These are phyloP conservation scores for Stephania japonica DNA, from an alignment of 164 flowering plant genomes.

Conservation along the genomic window DNA sequence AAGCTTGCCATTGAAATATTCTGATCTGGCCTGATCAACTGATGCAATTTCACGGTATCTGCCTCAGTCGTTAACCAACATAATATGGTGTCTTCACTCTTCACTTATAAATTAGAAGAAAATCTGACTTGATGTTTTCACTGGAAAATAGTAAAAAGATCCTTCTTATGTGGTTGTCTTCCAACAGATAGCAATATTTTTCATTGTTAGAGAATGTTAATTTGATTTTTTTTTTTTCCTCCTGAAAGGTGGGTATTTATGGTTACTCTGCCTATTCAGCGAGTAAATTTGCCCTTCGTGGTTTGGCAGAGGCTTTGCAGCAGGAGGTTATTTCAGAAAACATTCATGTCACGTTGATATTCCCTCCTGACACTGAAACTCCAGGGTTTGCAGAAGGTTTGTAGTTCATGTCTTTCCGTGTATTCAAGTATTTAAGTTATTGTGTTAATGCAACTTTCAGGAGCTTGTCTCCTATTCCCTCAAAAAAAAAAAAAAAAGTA, in stretches of 20 bases:
- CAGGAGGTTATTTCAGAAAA: constrained; percentile 81
- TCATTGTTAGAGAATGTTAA: background rate
- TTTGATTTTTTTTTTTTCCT: constrained; percentile 38
- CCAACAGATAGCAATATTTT: background rate
- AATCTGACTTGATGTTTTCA: background rate
- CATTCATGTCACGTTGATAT: constrained; percentile 73
- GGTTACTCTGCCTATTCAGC: constrained; percentile 92
- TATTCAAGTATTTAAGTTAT: background rate
- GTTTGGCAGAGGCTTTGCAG: constrained; percentile 73
- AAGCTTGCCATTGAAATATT: no score
- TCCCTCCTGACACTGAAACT: constrained; percentile 93
- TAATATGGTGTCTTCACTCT: no score
- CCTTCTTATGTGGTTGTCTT: background rate
- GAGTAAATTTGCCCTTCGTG: constrained; percentile 81
- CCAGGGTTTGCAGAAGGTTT: constrained; percentile 79
- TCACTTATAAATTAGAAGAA: no score
- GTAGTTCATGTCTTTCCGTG: background rate
- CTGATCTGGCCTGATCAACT: no score
- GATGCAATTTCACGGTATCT: no score
- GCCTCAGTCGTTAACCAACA: background rate
- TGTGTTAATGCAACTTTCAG: no score
- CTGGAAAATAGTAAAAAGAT: background rate
- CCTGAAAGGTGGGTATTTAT: constrained; percentile 41
- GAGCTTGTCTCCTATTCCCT: no score
- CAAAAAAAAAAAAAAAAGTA: no score